Evolutionary conservation across 129 eudicot genomes (phyloP).

Genomic region (Daucus carota): DH1_v3.0 NC_030385.2:31371501-31372000

Average conservation of each 20-base stretch:
- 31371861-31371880: slow-evolving; percentile 59
- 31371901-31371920: slow-evolving; percentile 73
- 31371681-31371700: slow-evolving; percentile 61
- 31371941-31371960: slow-evolving; percentile 79
- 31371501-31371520: slow-evolving; percentile 62
- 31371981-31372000: slow-evolving; percentile 82
- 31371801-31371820: slow-evolving; percentile 30
- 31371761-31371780: slow-evolving; percentile 64
- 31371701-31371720: slow-evolving; percentile 58
- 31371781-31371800: slow-evolving; percentile 50
- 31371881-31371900: slow-evolving; percentile 62
- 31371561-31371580: slow-evolving; percentile 68
- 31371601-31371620: slow-evolving; percentile 81
- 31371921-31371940: slow-evolving; percentile 48
- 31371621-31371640: slow-evolving; percentile 66
- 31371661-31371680: slow-evolving; percentile 75
- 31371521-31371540: slow-evolving; percentile 51
- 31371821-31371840: slow-evolving; percentile 38
- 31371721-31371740: slow-evolving; percentile 73
- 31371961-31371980: slow-evolving; percentile 76
- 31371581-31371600: slow-evolving; percentile 68
- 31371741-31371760: slow-evolving; percentile 81
- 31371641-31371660: slow-evolving; percentile 74
- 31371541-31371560: slow-evolving; percentile 43
- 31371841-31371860: slow-evolving; percentile 48